Base-by-base conservation (phyloP, 163 green algal species). In the Scenedesmus sp. region DNA sequence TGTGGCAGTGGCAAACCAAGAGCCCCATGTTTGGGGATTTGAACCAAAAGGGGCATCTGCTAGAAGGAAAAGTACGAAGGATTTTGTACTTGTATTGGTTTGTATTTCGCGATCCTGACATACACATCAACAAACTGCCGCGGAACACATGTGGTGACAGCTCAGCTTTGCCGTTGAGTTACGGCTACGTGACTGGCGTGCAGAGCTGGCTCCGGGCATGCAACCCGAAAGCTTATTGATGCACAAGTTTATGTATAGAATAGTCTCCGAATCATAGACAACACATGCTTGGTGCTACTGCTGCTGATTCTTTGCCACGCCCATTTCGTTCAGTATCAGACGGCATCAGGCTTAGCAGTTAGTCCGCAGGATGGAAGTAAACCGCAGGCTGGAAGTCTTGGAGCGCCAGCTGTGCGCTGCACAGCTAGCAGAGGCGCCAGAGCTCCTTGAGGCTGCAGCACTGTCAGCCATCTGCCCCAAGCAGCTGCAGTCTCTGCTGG, bases 401-500 rank as follows among this genome's bases (percentile, higher is more conserved):
- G 78, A 53, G 33, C 78, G 78, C 16, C 78, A 84, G 78, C 78
- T 84, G 40, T 84, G 78, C 78, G 78, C 78, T 37, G 78, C 22
- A 33, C 73, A 76, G 65, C 65, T 76, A 18, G 65, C 37, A 33
- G 40, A 84, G 35, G 46, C 40, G 20, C 46, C 78, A 22, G 33
- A 51, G 40, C 78, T 51, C 22, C 5, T 53, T 20, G 78, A 53
- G 2, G 78, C 78, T 22, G 78, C 40, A 33, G 81, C 30, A 37
- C 81, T 86, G 44, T 53, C 46, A 30, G 49, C 49, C 51, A 76
- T 91, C 43, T 91, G 87, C 53, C 88, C 88, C 6, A 35, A 65
- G 56, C 33, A 84, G 43, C 81, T 92, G 65, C 16, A 59, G 43
- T 9, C n/a, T 2, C 30, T 84, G 7, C 81, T 92, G 26, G 7